Conservation (phyloP, 2,329 filamentous ascomycete genomes). For the Trichoderma citrinoviride region DNA sequence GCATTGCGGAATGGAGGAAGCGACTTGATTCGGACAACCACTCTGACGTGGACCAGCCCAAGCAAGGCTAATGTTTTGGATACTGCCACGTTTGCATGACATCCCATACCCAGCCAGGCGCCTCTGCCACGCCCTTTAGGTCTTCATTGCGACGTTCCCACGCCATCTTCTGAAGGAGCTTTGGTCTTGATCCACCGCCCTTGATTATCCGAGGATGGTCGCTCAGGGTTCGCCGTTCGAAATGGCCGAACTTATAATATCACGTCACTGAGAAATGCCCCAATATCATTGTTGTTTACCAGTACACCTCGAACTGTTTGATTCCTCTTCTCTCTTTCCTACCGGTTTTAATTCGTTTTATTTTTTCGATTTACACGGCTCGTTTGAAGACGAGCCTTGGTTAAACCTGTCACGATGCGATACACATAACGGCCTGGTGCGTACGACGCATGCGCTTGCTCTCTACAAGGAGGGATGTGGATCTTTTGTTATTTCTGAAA, state of each 20-base stretch:
- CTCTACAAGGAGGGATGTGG: conserved; percentile 16
- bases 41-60: conserved; percentile 32
- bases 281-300: conserved; percentile 16
- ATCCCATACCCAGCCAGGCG: conserved; percentile 33
- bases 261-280: conserved; percentile 22
- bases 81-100: conserved; percentile 34
- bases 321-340: conserved; percentile 25
- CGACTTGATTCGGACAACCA: conserved; percentile 59
- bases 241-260: not conserved
- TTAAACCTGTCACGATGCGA: conserved; percentile 14
- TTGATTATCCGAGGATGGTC: conserved; percentile 7
- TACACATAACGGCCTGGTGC: conserved; percentile 17
- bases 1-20: conserved; percentile 76
- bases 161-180: not conserved
- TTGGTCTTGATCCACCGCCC: not conserved
- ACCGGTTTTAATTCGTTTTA: conserved; percentile 17
- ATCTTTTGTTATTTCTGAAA: conserved; percentile 9
- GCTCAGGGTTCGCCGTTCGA: conserved; percentile 5
- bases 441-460: conserved; percentile 18
- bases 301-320: conserved; percentile 9
- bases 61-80: conserved; percentile 29
- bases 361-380: not conserved
- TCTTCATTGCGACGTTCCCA: not conserved
- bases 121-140: conserved; percentile 25
- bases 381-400: conserved; percentile 10